Conservation (phyloP, 2,329 filamentous ascomycete genomes). For the Curvularia spicifera region DNA sequence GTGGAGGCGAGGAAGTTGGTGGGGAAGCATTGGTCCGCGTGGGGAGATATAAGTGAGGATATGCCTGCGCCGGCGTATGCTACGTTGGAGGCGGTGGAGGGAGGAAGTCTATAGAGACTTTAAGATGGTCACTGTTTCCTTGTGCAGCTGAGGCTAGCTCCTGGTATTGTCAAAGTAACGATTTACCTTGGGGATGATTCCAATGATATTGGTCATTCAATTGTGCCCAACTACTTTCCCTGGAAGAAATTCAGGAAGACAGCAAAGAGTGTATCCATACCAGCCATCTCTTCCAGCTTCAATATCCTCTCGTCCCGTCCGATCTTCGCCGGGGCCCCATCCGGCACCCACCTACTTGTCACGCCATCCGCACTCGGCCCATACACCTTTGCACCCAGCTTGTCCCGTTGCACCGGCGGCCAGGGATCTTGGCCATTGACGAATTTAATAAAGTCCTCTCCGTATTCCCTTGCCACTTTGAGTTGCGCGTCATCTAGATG, state of each 20-base stretch:
- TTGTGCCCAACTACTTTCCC: constrained; percentile 13
- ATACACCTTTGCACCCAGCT: constrained; percentile 38
- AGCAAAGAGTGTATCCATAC: constrained; percentile 33
- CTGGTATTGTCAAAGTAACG: background rate
- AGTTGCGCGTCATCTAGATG: constrained; percentile 31
- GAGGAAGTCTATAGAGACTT: constrained; percentile 14
- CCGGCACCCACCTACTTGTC: constrained; percentile 34
- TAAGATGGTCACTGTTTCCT: background rate
- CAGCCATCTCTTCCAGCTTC: constrained; percentile 35
- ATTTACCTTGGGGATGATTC: background rate
- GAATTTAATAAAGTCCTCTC: constrained; percentile 43
- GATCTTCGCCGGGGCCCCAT: constrained; percentile 35
- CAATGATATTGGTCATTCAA: background rate
- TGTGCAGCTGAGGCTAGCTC: background rate
- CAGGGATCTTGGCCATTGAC: constrained; percentile 43
- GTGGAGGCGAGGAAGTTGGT: constrained; percentile 36
- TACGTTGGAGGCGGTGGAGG: constrained; percentile 30
- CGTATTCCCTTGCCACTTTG: constrained; percentile 33
- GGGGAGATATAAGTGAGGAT: constrained; percentile 40
- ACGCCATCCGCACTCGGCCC: constrained; percentile 39
- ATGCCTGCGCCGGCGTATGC: constrained; percentile 35
- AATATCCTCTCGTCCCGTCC: constrained; percentile 34
- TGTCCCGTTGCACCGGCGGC: constrained; percentile 34
- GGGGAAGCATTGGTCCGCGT: constrained; percentile 43
- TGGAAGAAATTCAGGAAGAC: constrained; percentile 40